Base-by-base conservation (phyloP, 2,329 filamentous ascomycete genomes). In the Cladorrhinum sp. region DNA sequence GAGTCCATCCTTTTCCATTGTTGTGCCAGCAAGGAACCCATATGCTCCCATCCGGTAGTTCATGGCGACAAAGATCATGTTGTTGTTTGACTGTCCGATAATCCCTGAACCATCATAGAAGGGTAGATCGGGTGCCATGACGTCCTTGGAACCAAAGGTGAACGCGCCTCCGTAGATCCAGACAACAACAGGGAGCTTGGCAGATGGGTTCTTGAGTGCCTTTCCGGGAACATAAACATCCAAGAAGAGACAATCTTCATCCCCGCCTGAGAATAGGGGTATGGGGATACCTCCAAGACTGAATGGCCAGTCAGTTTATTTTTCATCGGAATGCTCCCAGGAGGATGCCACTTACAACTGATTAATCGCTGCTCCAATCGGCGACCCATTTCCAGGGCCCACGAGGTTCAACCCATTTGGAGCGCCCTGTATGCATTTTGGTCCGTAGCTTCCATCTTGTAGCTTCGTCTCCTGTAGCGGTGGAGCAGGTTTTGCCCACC, bases 1-100 rank as follows among this genome's bases (percentile, higher is more conserved):
- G 1, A 75, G 68, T 1, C 72, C 79, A 2, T 74, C 69, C 1
- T 67, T 61, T 61, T 81, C 73, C 70, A 82, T 75, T 16, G 75
- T 76, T 2, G 73, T 70, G 3, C 79, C 79, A 5, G 76, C 76
- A 0, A 82, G 72, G 61, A 76, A 82, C 0, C 80, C 80, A 62
- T 76, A 81, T 0, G 79, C 76, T 14, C 79, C 79, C 2, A 80
- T 68, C 16, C 80, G 73, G 64, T 83, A 82, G 69, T 83, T 82
- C 52, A 76, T 75, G 1, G 75, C 68, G 3, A 82, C 74, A 53
- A 78, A 80, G 18, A 82, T 80, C 50, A 78, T 68, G 50, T 76
- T 70, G 55, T 77, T 74, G 12, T 69, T 65, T 0, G 74, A 71
- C 39, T 72, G 69, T 18, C 66, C 65, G 8, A 78, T 67, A 6